Evolutionary conservation across 2,329 filamentous ascomycete species (phyloP), one percentile per base, ranked within the genome.

Genomic region (Cladophialophora bantiana): DNA sequence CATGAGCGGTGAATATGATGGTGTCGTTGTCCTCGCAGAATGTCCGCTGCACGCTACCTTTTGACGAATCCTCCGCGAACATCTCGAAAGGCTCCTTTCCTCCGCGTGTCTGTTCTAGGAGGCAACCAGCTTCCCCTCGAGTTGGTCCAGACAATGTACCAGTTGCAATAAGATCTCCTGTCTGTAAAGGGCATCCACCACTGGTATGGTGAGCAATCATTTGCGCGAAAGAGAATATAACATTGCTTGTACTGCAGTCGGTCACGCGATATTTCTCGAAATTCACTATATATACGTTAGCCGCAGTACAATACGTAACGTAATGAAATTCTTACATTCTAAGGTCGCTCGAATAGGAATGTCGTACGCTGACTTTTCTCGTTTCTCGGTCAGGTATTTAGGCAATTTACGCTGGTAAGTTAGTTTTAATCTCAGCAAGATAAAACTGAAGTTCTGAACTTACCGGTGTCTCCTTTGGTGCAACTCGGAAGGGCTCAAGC

Each of bases 1-100:
- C 26, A 26, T 26, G 26, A 26, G 91, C 91, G 0, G 84, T 83
- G 42, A 94, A 83, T 1, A 83, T 83, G 13, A 93, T 76, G 3
- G 86, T 87, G 74, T 94, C 91, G 0, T 90, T 90, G 73, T 94
- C 90, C 72, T 90, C 84, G 35, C 94, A 76, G 76, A 92, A 94
- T 57, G 82, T 85, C 55, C 91, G 84, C 74, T 89, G 85, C 65
- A 90, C 88, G 2, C 88, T 89, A 3, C 85, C 85, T 0, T 9
- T 12, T 13, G 57, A 18, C n/a, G 34, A 18, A 20, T n/a, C 35
- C 32, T 45, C 50, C 10, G 48, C 31, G 0, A 81, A 80, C n/a
- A 93, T 77, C 71, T 83, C 82, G n/a, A 93, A 81, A 0, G 85
- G 77, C 1, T 80, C 80, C 78, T 91, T 91, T 1, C 91, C 91